Evolutionary conservation across 106 monocot genomes (phyloP).

Genomic region (Agapanthus africanus): DNA sequence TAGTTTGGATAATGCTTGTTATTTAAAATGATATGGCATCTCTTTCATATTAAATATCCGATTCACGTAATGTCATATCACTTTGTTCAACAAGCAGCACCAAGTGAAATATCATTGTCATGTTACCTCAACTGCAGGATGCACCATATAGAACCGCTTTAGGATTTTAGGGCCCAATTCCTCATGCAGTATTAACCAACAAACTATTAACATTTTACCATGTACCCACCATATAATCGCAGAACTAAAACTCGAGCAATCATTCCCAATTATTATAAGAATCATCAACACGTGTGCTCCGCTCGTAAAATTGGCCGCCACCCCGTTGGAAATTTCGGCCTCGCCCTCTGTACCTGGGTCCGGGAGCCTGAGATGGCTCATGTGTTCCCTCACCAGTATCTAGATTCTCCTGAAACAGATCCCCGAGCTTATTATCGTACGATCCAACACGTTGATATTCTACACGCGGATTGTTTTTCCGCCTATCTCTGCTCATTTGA

Average conservation of each 20-base stretch:
- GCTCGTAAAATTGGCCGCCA: slow-evolving; percentile 25
- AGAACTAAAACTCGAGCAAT: too few species aligned
- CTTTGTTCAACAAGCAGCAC: too few species aligned
- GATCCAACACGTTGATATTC: slow-evolving; percentile 40
- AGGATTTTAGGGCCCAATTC: too few species aligned
- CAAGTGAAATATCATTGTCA: too few species aligned
- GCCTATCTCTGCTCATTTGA: slow-evolving; percentile 19
- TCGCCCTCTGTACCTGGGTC: slow-evolving; percentile 28
- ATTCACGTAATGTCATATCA: too few species aligned
- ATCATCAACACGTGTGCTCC: slow-evolving; percentile 9
- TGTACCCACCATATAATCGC: too few species aligned
- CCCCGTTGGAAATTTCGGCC: slow-evolving; percentile 21
- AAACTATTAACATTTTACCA: too few species aligned
- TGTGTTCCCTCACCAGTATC: slow-evolving; percentile 8
- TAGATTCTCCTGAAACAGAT: slow-evolving; percentile 14
- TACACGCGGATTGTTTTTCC: slow-evolving; percentile 14
- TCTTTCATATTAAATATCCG: too few species aligned
- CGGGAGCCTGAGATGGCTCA: slow-evolving; percentile 11
- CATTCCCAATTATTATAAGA: slow-evolving; percentile 14
- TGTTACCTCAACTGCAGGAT: too few species aligned
- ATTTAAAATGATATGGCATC: background rate
- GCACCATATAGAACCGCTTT: too few species aligned
- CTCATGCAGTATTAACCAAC: too few species aligned
- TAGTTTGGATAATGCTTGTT: background rate
- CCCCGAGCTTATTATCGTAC: slow-evolving; percentile 17